Evolutionary conservation across 148 eudicot genomes (phyloP), one percentile per base, ranked within the genome.

Genomic region (Tetragonia tetragonoides): DNA sequence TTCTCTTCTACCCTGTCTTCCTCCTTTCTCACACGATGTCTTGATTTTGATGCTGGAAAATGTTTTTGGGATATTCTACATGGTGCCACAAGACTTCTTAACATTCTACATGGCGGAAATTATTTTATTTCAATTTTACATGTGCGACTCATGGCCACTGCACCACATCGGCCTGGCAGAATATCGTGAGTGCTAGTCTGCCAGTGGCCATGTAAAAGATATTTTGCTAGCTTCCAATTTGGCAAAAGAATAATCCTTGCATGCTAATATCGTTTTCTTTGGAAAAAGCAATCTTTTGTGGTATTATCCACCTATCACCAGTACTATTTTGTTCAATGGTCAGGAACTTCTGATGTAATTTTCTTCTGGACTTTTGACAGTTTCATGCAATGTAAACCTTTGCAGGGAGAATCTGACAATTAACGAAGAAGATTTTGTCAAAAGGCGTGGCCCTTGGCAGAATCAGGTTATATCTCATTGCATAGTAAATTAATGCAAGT

Each of bases 391-490:
- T 59, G 4, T 67, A 40, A 18, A 46, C 78, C 59, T 74, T 75
- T 83, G 76, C 91, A 95, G 99, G 85, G 93, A 86, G 40, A 87
- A 89, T 57, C 85, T 93, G 72, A 84, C 87, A 60, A 88, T 82
- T 78, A 89, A 87, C 51, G 89, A 80, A 72, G 88, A 88, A 61
- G 86, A 82, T 78, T 87, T 91, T 74, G 77, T 61, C 56, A 85
- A 82, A 41, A 83, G 88, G 51, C 68, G 78, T 76, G 99, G 99
- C 56, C 84, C 97, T 80, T 95, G 98, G 99, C 83, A 65, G 61
- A 92, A 93, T 83, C 99, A 95, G 98, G 99, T 93, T 60, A 75
- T 20, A 77, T 44, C 56, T 49, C 3, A 54, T 70, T 80, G 38
- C 28, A 24, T 72, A 20, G 47, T 34, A 59, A 6, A 24, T 3